Base-by-base conservation (phyloP, 129 eudicot species). In the Daucus carota region DNA sequence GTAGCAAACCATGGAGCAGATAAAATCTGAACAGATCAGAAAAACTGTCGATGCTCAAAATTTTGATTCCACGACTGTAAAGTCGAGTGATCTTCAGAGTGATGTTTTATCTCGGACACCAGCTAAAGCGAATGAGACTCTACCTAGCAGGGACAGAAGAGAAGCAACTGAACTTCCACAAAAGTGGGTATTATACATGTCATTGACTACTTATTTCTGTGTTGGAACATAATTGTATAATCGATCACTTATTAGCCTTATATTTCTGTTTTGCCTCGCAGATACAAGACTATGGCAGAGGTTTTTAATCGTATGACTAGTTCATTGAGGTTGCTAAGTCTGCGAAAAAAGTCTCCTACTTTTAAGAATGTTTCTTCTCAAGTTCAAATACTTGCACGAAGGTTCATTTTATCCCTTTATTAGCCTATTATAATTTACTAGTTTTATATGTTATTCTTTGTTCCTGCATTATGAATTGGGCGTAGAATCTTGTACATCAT, bases 281-380 rank as follows among this genome's bases (percentile, higher is more conserved):
- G 97, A 74, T 84, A 85, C 42, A 50, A 50, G 76, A 75, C 28
- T 50, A 76, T 92, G 48, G 82, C 84, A 45, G 95, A 89, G 73
- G 32, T 87, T 73, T 89, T 92, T 77, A 80, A 87, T 78, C 81
- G 97, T 70, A 85, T 92, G 95, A 78, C 79, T 75, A 85, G 84
- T 81, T 89, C 97, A 76, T 29, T 92, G 84, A 87, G 97, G 81
- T 81, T 92, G 77, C 89, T 92, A 33, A 24, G 36, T 69, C 78
- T 92, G 48, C 83, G 80, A 5, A 89, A 89, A 44, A 76, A 70
- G 84, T 75, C 76, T 6, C 85, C 96, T 40, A 82, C 77, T 29
- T 92, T 89, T 72, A 77, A 72, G 73, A 89, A 87, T 73, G 70
- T 92, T 8, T 52, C 79, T 54, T 72, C 79, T 32, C 89, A 84